Conservation (phyloP, 2,329 filamentous ascomycete species). For the Sclerotinia spermophila region DNA sequence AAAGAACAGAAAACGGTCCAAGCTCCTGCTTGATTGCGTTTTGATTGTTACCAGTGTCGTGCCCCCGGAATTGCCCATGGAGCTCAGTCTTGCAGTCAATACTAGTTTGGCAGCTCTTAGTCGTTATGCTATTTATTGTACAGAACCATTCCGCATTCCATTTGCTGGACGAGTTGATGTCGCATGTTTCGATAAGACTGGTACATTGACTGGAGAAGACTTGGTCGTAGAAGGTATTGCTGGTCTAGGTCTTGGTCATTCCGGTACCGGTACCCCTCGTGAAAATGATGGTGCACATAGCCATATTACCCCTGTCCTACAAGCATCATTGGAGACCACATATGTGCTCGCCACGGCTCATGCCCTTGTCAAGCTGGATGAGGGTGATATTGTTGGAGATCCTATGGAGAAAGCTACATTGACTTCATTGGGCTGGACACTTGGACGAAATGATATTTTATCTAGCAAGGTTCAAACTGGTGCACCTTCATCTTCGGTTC, state of each 20-base stretch:
- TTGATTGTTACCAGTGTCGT: slow-evolving; percentile 98
- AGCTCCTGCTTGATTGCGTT: slow-evolving; percentile 93
- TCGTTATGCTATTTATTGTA: slow-evolving; percentile 97
- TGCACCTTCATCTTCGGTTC: slow-evolving; percentile 68
- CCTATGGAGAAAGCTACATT: slow-evolving; percentile 99
- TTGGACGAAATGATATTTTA: slow-evolving; percentile 86
- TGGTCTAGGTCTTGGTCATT: slow-evolving; percentile 71
- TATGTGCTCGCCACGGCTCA: slow-evolving; percentile 93
- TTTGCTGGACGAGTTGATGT: slow-evolving; percentile 93
- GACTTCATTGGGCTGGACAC: slow-evolving; percentile 80
- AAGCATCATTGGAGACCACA: slow-evolving; percentile 76
- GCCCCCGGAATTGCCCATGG: slow-evolving; percentile 97
- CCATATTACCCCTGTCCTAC: slow-evolving; percentile 66
- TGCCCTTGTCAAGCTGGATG: slow-evolving; percentile 91
- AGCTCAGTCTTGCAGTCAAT: slow-evolving; percentile 94
- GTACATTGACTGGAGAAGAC: slow-evolving; percentile 93
- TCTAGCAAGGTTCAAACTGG: slow-evolving; percentile 58
- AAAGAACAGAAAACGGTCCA: slow-evolving; percentile 93
- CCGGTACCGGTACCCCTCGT: slow-evolving; percentile 59
- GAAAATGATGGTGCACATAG: slow-evolving; percentile 81
- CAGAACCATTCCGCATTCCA: slow-evolving; percentile 96
- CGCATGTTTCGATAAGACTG: slow-evolving; percentile 98
- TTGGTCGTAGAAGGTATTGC: slow-evolving; percentile 96
- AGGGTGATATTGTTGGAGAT: slow-evolving; percentile 95
- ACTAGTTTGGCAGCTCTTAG: slow-evolving; percentile 92